A percentile compares a stretch with the other conserved stretches of the same genome.
Conservation (phyloP, 116 monocot species). For the Phalaenopsis hybrid region DNA sequence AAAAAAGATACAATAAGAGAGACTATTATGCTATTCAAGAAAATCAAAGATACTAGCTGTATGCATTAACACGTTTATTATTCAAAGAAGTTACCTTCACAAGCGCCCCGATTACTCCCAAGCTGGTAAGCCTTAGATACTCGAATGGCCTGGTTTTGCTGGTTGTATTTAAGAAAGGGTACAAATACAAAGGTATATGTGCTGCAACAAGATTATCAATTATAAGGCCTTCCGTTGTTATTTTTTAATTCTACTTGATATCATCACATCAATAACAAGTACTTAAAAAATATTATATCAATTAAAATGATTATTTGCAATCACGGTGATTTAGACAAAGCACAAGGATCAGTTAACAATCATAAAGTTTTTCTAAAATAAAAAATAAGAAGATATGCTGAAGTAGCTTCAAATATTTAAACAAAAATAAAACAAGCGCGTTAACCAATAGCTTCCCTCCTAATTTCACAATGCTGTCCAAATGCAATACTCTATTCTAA, state of each 20-base stretch:
- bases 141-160: slow-evolving; percentile 84
- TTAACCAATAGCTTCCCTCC: too few relatives aligned
- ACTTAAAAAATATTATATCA: background rate
- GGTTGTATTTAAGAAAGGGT: slow-evolving; percentile 87
- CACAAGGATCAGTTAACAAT: background rate
- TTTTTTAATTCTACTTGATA: background rate
- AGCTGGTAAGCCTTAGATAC: slow-evolving; percentile 81
- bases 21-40: background rate
- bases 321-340: background rate
- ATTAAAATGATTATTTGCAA: background rate
- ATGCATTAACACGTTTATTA: background rate
- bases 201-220: slow-evolving; percentile 36
- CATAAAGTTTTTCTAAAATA: background rate
- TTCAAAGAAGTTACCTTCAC: slow-evolving; percentile 59
- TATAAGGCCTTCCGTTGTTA: background rate
- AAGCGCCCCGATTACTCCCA: slow-evolving; percentile 94
- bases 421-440: too few relatives aligned
- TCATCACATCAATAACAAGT: background rate
- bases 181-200: slow-evolving; percentile 84
- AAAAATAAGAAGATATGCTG: background rate
- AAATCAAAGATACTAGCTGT: background rate
- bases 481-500: too few relatives aligned
- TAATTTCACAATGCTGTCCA: too few relatives aligned
- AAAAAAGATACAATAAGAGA: background rate
- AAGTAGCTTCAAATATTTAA: too few relatives aligned